These are phyloP conservation scores for Iris pallida DNA, from an alignment of 116 monocot genomes.

Conservation along the genomic window DNA sequence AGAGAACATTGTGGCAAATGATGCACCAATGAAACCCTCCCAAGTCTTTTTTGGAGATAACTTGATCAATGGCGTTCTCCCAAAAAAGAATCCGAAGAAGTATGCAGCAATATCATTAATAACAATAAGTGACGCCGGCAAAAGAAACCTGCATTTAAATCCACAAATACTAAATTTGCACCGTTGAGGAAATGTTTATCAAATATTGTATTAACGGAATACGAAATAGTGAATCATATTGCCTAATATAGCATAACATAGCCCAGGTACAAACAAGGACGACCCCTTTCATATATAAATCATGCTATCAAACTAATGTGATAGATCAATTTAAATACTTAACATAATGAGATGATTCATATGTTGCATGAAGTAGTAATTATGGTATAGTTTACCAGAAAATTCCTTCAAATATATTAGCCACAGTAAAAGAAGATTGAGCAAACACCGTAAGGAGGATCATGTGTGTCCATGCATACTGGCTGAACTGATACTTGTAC, in stretches of 20 bases:
- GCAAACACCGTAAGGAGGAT: constrained; percentile 93
- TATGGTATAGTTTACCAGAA: constrained; percentile 52
- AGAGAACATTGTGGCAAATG: constrained; percentile 67
- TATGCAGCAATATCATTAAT: constrained; percentile 93
- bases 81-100: constrained; percentile 95
- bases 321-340: too few relatives aligned
- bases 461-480: constrained; percentile 99
- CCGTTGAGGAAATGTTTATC: too few relatives aligned
- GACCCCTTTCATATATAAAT: too few relatives aligned
- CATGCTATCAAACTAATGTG: too few relatives aligned
- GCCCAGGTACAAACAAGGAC: too few relatives aligned
- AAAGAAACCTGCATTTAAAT: constrained; percentile 68
- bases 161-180: too few relatives aligned
- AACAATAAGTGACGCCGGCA: constrained; percentile 79
- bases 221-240: too few relatives aligned
- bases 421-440: constrained; percentile 95
- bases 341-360: too few relatives aligned
- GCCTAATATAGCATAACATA: too few relatives aligned
- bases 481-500: constrained; percentile 98
- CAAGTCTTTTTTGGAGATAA: constrained; percentile 95
- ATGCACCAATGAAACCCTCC: constrained; percentile 96
- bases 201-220: too few relatives aligned
- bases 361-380: too few relatives aligned
- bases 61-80: constrained; percentile 82
- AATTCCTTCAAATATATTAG: constrained; percentile 93